Evolutionary conservation across 495 filamentous ascomycete species (phyloP).

Genomic region (Melanomma pulvis-pyrius): DNA sequence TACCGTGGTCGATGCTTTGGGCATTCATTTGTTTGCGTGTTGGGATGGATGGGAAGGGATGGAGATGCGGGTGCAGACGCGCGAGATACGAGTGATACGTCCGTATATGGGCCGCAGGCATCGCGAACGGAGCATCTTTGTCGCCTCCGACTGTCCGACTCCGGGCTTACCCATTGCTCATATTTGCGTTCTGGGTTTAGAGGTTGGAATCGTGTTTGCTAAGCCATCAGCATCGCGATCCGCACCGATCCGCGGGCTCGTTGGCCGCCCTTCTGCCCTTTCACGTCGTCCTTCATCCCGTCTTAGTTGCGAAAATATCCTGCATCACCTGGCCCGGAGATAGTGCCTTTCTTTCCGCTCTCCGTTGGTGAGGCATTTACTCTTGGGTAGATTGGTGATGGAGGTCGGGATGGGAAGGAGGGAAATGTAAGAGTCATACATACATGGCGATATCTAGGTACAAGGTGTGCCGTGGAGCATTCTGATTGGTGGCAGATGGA

Average conservation of each 20-base stretch:
- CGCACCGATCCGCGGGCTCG: not conserved
- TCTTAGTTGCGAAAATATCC: too few species aligned
- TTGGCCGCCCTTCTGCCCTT: too few species aligned
- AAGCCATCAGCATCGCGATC: not conserved
- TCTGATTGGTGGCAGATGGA: not conserved
- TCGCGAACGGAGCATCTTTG: not conserved
- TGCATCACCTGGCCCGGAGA: not conserved
- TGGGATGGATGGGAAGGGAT: not conserved
- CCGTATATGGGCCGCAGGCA: not conserved
- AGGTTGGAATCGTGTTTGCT: not conserved
- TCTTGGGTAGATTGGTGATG: too few species aligned
- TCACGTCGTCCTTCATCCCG: too few species aligned
- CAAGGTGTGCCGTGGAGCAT: not conserved
- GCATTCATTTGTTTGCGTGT: not conserved
- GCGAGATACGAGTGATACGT: not conserved
- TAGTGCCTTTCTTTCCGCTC: not conserved
- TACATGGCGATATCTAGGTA: not conserved
- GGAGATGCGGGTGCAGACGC: too few species aligned
- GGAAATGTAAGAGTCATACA: slow-evolving; percentile 1
- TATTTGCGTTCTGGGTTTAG: too few species aligned
- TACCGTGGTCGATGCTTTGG: not conserved
- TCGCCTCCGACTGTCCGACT: not conserved
- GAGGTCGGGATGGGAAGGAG: not conserved
- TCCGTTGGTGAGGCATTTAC: not conserved
- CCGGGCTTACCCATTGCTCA: not conserved